Conservation (phyloP, 2,329 filamentous ascomycete genomes). For the Fusarium proliferatum region DNA sequence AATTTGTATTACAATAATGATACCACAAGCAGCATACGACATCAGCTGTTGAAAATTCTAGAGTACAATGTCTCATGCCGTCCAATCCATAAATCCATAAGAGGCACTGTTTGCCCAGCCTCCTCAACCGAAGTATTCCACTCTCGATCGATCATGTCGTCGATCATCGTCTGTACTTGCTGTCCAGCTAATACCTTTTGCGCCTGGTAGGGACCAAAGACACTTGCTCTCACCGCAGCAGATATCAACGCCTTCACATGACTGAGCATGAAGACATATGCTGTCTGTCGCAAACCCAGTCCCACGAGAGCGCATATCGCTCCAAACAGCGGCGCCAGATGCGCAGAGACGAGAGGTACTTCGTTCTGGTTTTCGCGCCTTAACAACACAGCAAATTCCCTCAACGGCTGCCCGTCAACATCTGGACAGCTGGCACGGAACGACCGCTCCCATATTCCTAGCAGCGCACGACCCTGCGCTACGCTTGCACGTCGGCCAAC, state of each 20-base stretch:
- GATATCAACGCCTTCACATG: constrained; percentile 82
- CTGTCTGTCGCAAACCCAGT: constrained; percentile 70
- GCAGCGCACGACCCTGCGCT: constrained; percentile 79
- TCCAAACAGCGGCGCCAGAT: constrained; percentile 78
- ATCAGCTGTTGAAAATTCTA: constrained; percentile 84
- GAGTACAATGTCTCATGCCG: constrained; percentile 86
- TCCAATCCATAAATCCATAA: constrained; percentile 85
- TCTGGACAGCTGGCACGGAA: constrained; percentile 58
- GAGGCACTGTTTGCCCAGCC: constrained; percentile 79
- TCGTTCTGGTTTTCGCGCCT: constrained; percentile 45
- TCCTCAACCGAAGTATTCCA: constrained; percentile 70
- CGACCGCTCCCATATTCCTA: constrained; percentile 81
- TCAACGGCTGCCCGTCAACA: constrained; percentile 46
- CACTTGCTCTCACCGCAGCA: constrained; percentile 79
- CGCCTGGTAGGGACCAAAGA: constrained; percentile 84
- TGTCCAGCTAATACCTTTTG: constrained; percentile 76
- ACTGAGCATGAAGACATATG: constrained; percentile 80
- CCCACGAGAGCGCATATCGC: constrained; percentile 71
- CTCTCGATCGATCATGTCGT: constrained; percentile 67
- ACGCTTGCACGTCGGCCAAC: constrained; percentile 80
- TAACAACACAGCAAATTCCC: constrained; percentile 53
- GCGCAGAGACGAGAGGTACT: constrained; percentile 64
- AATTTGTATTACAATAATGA: constrained; percentile 47
- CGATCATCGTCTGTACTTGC: constrained; percentile 68
- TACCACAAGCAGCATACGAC: constrained; percentile 39